A percentile compares a stretch with the other conserved stretches of the same genome.
Conservation (phyloP, 164 flowering plant species). For the Liquidambar formosana region DNA sequence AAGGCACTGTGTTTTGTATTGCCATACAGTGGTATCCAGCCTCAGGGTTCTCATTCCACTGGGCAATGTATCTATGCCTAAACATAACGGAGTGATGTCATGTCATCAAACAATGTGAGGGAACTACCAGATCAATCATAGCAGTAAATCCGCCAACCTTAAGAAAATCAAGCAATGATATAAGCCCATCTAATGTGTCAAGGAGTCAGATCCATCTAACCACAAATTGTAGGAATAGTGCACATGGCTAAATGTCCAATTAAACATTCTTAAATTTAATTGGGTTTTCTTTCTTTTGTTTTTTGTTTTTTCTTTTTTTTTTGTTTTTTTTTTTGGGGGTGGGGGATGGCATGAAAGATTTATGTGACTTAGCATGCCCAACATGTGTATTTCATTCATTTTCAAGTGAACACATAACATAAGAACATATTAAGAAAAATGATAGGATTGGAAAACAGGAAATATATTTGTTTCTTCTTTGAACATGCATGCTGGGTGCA, state of each 20-base stretch:
- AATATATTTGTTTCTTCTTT: neutral
- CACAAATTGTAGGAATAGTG: too few species aligned
- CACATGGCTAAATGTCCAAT: too few species aligned
- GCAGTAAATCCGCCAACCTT: neutral
- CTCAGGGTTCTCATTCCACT: neutral
- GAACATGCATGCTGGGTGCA: too few species aligned
- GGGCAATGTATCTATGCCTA: neutral
- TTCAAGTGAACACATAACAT: neutral
- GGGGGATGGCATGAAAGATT: too few species aligned
- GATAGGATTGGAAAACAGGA: neutral
- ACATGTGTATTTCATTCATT: neutral
- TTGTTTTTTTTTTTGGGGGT: too few species aligned
- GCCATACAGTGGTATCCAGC: neutral
- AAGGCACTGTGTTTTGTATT: neutral
- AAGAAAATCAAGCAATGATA: neutral
- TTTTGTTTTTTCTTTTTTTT: too few species aligned
- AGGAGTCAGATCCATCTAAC: too few species aligned
- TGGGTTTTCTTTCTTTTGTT: too few species aligned
- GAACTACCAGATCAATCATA: neutral
- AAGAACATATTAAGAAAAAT: too few species aligned
- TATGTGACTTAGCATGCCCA: neutral
- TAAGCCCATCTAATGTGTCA: neutral
- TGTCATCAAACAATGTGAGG: neutral
- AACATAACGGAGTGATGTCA: neutral
- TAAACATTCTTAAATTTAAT: too few species aligned